Evolutionary conservation across 1,284 basidiomycete genomes (phyloP), one percentile per base, ranked within the genome.

Genomic region (Apiotrichum porosum): DNA sequence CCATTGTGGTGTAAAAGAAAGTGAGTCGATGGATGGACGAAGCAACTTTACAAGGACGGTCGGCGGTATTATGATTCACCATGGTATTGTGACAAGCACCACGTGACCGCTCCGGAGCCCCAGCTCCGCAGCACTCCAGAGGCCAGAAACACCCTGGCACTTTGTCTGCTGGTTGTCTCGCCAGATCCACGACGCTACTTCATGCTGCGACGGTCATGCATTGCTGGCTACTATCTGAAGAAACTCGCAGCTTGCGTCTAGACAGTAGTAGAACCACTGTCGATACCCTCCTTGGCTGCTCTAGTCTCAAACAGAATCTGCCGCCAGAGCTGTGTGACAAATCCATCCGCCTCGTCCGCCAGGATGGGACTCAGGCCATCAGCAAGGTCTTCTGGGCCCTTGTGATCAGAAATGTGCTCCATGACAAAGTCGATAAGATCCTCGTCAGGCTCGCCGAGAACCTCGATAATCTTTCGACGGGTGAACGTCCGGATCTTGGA

Each of bases 361-460:
- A 93, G 76, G 74, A 92, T 90, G 52, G 87, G 85, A 72, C 88
- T 87, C 28, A 94, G 75, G 14, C 87, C 88, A 60, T 92, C 89
- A 9, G 89, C 80, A 0, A 93, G 78, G 60, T 88, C 88, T 45
- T 79, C 78, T 0, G 88, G 86, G 14, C 80, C 76, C 64, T 90
- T 92, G 63, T 85, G 85, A 53, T 88, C 87, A 64, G 86, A 85
- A 39, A 93, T 72, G 68, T 92, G 88, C 66, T 92, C 89, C 15
- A 91, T 74, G 12, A 87, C 87, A 64, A 90, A 93, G 79, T 92
- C 85, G 41, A 89, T 83, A 44, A 93, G 78, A 49, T 94, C 90
- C 52, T 66, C 60, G 40, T 72, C 71, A 55, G 88, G 78, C 63
- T 91, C 88, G 49, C 89, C 89, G 4, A 93, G 80, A 60, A 86